Evolutionary conservation across 129 eudicot species (phyloP), one percentile per base, ranked within the genome.

Genomic region (Cynara cardunculus): DNA sequence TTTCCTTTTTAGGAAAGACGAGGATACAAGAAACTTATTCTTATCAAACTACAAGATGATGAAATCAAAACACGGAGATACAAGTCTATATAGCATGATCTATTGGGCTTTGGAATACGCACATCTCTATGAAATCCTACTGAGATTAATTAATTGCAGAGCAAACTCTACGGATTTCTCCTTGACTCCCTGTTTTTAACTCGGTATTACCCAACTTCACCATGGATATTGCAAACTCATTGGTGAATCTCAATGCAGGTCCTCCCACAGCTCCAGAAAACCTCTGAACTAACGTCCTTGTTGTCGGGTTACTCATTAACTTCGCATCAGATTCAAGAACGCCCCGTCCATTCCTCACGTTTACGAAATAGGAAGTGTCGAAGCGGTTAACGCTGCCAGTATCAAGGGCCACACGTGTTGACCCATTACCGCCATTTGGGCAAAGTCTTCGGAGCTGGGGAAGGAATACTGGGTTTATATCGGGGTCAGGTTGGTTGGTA

Each of bases 91-190:
- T n/a, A n/a, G n/a, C n/a, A 34, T 34, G 39, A 34, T 34, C 39
- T 34, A 34, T 34, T 34, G 39, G 39, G 39, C 39, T 34, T 34
- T 34, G 1, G 9, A 34, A n/a, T 31, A 31, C 4, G 3, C 3
- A 3, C 53, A 11, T 41, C n/a, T 41, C 5, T 19, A 11, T 41
- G 24, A n/a, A 56, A n/a, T 1, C 65, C 65, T n/a, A 18, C 5
- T 56, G 22, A 7, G 61, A 72, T 82, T 39, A 85, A 53, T 91
- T 89, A 71, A 89, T 65, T 2, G 86, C 81, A 3, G 91, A 82
- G 41, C 96, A 91, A 34, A 88, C 85, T 61, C 64, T 83, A 16
- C 96, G 86, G 69, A 91, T 88, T 74, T 91, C 90, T 1, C 96
- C 93, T 25, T n/a, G 22, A 28, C 59, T 85, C 25, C 93, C 91